Percentiles rank a stretch among this genome's conserved stretches.
Conservation (phyloP, 441 rosid genomes). For the Pelargonium fulgidum region DNA sequence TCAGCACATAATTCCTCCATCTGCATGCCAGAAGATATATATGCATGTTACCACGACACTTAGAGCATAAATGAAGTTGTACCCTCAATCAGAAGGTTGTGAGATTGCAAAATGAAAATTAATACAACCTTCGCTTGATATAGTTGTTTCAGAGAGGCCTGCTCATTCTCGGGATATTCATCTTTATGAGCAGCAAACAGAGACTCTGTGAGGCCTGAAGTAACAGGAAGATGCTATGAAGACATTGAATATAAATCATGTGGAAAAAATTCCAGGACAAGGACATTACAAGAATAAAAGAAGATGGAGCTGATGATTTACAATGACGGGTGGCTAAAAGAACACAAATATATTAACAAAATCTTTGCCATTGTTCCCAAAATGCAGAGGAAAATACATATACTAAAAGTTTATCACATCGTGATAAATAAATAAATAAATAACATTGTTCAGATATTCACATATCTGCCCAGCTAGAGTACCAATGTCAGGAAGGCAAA, state of each 20-base stretch:
- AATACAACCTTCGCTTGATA: slow-evolving; percentile 73
- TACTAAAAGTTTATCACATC: not conserved
- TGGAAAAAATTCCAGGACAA: slow-evolving; percentile 6
- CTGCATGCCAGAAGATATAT: slow-evolving; percentile 40
- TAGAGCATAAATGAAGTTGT: slow-evolving; percentile 12
- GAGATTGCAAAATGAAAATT: slow-evolving; percentile 8
- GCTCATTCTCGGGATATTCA: slow-evolving; percentile 93
- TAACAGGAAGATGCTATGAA: slow-evolving; percentile 18
- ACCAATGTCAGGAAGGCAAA: not conserved
- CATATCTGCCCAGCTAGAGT: not conserved
- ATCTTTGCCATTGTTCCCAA: not conserved
- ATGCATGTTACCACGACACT: slow-evolving; percentile 1
- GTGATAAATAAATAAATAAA: not conserved
- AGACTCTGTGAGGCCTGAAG: slow-evolving; percentile 88
- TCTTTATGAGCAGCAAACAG: slow-evolving; percentile 93
- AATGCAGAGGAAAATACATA: not conserved
- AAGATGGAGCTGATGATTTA: not conserved
- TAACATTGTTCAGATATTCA: not conserved
- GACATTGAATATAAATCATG: not conserved
- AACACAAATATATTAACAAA: not conserved
- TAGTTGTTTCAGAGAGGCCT: slow-evolving; percentile 84
- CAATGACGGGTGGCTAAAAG: not conserved
- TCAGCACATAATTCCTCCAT: slow-evolving; percentile 90
- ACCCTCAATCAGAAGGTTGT: slow-evolving; percentile 18
- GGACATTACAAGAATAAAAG: not conserved